phyloP scores from a whole-genome alignment of 2,329 filamentous ascomycete species.

The Colletotrichum liaoningense region DNA sequence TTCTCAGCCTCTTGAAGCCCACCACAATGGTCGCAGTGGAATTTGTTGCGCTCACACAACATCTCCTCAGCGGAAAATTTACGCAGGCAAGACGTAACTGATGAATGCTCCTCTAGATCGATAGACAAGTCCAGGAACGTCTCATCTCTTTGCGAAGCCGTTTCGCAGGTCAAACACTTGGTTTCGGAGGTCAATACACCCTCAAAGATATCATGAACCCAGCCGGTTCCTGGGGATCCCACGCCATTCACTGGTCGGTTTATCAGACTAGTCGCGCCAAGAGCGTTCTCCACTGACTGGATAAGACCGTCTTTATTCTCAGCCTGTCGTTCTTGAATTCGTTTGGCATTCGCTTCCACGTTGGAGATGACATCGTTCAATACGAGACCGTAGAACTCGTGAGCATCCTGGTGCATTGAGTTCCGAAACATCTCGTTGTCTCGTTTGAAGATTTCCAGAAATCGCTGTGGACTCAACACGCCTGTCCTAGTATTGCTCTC shows the following conservation, averaged over 20 bases:
- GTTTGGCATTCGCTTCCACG: slow-evolving; percentile 87
- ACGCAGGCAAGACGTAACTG: slow-evolving; percentile 92
- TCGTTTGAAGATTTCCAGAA: slow-evolving; percentile 91
- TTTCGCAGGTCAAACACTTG: slow-evolving; percentile 95
- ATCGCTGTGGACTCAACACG: slow-evolving; percentile 90
- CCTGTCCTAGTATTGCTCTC: slow-evolving; percentile 85
- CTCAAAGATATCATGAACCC: slow-evolving; percentile 98
- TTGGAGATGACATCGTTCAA: slow-evolving; percentile 97
- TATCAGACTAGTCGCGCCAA: slow-evolving; percentile 46
- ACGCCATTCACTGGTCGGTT: slow-evolving; percentile 51
- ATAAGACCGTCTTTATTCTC: slow-evolving; percentile 56
- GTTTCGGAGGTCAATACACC: slow-evolving; percentile 96
- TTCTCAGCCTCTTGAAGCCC: slow-evolving; percentile 98
- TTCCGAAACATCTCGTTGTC: slow-evolving; percentile 98
- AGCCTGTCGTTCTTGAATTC: slow-evolving; percentile 63
- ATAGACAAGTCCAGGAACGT: slow-evolving; percentile 96
- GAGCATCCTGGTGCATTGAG: slow-evolving; percentile 97
- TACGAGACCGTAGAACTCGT: slow-evolving; percentile 94
- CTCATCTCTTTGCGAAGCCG: slow-evolving; percentile 93
- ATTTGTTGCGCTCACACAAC: slow-evolving; percentile 98
- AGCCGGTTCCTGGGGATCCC: slow-evolving; percentile 76
- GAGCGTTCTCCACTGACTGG: slow-evolving; percentile 59
- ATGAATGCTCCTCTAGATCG: slow-evolving; percentile 93
- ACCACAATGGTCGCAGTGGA: slow-evolving; percentile 97
- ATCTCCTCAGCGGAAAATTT: slow-evolving; percentile 99